Evolutionary conservation across 805 yeast genomes (phyloP), one percentile per base, ranked within the genome.

Genomic region (Citeromyces matritensis): DNA sequence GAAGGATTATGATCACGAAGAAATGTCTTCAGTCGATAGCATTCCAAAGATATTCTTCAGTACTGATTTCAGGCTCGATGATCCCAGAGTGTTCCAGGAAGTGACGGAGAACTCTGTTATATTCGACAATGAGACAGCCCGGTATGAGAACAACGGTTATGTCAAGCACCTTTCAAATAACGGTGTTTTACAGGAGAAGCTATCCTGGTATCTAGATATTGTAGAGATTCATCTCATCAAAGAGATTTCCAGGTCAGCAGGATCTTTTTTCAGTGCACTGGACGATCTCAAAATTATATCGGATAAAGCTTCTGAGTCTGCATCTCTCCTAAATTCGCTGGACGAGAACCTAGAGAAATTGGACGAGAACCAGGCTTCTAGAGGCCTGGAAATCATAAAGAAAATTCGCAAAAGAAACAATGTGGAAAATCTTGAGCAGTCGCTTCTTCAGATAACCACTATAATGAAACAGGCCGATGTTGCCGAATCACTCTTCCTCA

Each of bases 221-320:
- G 84, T 88, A 1, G 98, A 88, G 52, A 61, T 81, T 24, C 76
- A 79, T 37, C 55, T 88, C 27, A 79, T 86, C 12, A 63, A 69
- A 26, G 95, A 85, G 50, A 84, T 91, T 23, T 78, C 94, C 3
- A 69, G 70, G 39, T 79, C 95, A 0, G 82, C 95, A 0, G 72
- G 73, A 33, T 74, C 86, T 6, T 88, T 91, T 46, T 85, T 85
- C 53, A 72, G 72, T 32, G 86, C 95, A 0, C 57, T 93, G 33
- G 82, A 75, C 33, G 94, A 84, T 39, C 65, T 91, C 35, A 73
- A 74, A 42, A 60, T 58, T 6, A 73, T 86, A 24, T 69, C 74
- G 30, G 45, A 51, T 2, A 69, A 67, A 38, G 69, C 86, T 3
- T 53, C 58, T 9, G 47, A 49, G 9, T 65, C 85, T 15, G 57